phyloP scores from a whole-genome alignment of 345 rosid genomes.

The Camelina laxa region DNA sequence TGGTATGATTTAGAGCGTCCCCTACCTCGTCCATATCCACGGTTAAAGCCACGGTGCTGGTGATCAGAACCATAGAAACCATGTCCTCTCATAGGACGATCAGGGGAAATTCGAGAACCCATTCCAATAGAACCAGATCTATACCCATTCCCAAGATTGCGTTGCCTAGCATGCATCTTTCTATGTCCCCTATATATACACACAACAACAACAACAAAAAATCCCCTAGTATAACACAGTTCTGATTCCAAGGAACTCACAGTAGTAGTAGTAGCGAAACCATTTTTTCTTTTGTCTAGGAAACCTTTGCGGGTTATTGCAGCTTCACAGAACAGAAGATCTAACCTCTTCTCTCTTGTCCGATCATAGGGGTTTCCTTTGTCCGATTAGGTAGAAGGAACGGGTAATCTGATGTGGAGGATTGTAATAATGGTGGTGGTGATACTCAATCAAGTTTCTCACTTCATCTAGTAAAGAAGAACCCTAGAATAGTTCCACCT shows the following conservation, averaged over 20 bases:
- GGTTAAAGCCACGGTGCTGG: constrained; percentile 65
- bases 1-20: constrained; percentile 66
- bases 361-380: constrained; percentile 5
- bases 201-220: not conserved
- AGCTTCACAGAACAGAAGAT: constrained; percentile 19
- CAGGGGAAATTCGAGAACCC: constrained; percentile 67
- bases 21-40: constrained; percentile 82
- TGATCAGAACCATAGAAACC: constrained; percentile 75
- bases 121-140: constrained; percentile 74
- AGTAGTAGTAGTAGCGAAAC: constrained; percentile 5
- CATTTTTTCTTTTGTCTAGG: not conserved
- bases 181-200: not conserved
- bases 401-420: constrained; percentile 11
- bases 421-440: not conserved
- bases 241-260: constrained; percentile 19
- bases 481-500: constrained; percentile 28
- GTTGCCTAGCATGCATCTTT: constrained; percentile 87
- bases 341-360: constrained; percentile 38
- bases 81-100: constrained; percentile 73
- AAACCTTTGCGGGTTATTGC: not conserved
- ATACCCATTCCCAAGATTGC: constrained; percentile 89
- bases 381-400: constrained; percentile 23
- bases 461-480: constrained; percentile 26
- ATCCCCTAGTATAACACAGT: not conserved
- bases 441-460: not conserved